Conservation (phyloP, 805 yeast species). For the Cyberlindnera petersonii region DNA sequence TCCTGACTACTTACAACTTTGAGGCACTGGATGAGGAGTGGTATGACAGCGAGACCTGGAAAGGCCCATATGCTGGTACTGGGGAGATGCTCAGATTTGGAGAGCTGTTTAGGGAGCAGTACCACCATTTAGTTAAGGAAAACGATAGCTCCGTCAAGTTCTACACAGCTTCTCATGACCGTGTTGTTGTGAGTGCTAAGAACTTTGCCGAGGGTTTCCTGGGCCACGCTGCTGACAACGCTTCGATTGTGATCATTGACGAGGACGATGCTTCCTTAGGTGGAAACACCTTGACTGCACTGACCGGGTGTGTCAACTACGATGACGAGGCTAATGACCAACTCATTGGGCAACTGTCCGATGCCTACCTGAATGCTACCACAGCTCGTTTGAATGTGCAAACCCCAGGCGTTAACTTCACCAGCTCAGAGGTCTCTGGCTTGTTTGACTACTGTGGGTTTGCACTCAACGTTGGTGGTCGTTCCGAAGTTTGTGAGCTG, state of each 20-base stretch:
- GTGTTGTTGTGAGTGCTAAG: slow-evolving; percentile 53
- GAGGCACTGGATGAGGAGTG: slow-evolving; percentile 36
- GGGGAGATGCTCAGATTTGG: slow-evolving; percentile 49
- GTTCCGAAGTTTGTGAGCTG: slow-evolving; percentile 26
- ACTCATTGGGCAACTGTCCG: slow-evolving; percentile 28
- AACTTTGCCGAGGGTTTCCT: slow-evolving; percentile 56
- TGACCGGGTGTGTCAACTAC: slow-evolving; percentile 36
- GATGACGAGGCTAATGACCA: slow-evolving; percentile 30
- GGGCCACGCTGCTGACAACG: slow-evolving; percentile 35
- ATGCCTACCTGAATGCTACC: slow-evolving; percentile 22
- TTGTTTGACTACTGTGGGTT: slow-evolving; percentile 47
- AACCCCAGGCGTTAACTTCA: slow-evolving; percentile 39
- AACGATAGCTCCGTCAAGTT: slow-evolving; percentile 41
- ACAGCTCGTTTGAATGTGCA: slow-evolving; percentile 32
- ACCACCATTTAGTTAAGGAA: slow-evolving; percentile 38
- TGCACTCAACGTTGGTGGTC: slow-evolving; percentile 46
- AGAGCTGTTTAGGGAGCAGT: slow-evolving; percentile 41
- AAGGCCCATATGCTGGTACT: slow-evolving; percentile 51
- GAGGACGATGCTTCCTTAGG: slow-evolving; percentile 46
- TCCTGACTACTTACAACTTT: slow-evolving; percentile 41
- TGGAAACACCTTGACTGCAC: slow-evolving; percentile 56
- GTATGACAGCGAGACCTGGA: slow-evolving; percentile 49
- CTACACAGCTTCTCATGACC: slow-evolving; percentile 50
- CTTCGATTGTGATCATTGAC: slow-evolving; percentile 38
- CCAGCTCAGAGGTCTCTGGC: slow-evolving; percentile 35